Base-by-base conservation (phyloP, 805 yeast genomes). In the Nakazawaea laoshanensis region DNA sequence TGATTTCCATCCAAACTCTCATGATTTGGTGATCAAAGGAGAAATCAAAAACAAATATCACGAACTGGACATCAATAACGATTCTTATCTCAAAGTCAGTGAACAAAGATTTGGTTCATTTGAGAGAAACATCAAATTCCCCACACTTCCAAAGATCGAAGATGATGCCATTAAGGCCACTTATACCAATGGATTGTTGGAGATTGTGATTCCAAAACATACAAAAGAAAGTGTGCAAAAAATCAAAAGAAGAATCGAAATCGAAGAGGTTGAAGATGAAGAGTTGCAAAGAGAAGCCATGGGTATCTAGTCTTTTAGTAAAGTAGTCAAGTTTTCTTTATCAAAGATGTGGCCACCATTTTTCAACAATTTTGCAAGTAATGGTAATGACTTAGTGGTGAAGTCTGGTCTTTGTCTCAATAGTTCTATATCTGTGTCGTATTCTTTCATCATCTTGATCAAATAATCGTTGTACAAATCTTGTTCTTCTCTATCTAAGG, bases 341-440 rank as follows among this genome's bases (percentile, higher is more conserved):
- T 74, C 80, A 51, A 74, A 76, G 57, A 76, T 61, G 42, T 72
- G 68, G 11, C 70, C 61, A 10, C 79, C 77, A 24, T 70, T 68
- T 46, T 74, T 77, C 33, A 76, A 58, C 6, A 74, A 60, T 42
- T 70, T 69, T 3, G 80, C 82, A 43, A 76, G 52, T 32, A 71
- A 44, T 9, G 67, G 67, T 36, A 79, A 59, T 18, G 83, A 75
- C 43, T 67, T 70, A 7, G 55, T 56, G 8, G 65, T 65, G 45
- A 80, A 80, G 49, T 79, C 86, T 7, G 77, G 78, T 22, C 76
- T 73, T 35, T 63, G 61, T 48, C 87, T 70, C 40, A 77, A 55
- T 34, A 61, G 60, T 44, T 74, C 77, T 24, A 77, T 59, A 39
- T 77, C 84, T 36, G 74, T 74, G 29, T 77, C 74, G 44, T 76